Percentiles rank a stretch among this genome's conserved stretches.
phyloP scores from a whole-genome alignment of 1,139 yeast species.

The Geotrichum phurueaensis region DNA sequence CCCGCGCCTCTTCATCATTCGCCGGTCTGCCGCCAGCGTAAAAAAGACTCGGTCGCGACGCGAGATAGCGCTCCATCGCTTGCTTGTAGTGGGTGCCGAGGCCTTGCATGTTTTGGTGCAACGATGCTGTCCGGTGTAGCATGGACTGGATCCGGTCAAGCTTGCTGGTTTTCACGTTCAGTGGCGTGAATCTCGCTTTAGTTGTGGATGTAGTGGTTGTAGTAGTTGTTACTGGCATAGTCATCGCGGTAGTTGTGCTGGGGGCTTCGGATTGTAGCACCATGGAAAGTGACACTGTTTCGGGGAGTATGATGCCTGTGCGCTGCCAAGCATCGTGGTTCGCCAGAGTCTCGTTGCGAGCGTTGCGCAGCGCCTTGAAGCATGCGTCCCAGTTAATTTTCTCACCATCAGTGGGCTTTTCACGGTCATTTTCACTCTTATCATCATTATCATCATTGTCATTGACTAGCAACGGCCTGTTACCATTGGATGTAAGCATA shows the following conservation, averaged over 20 bases:
- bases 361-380: neutral
- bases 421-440: neutral
- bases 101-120: neutral
- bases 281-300: neutral
- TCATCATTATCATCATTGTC: neutral
- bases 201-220: neutral
- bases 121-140: neutral
- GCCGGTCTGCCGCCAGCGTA: constrained; percentile 5
- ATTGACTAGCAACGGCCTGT: neutral
- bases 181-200: neutral
- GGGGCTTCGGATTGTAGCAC: neutral
- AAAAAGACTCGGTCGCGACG: neutral
- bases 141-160: neutral
- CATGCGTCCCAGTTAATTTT: constrained; percentile 3
- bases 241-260: neutral
- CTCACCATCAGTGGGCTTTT: neutral
- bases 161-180: neutral
- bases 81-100: neutral
- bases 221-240: neutral
- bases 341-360: neutral
- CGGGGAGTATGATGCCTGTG: neutral
- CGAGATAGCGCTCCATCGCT: neutral
- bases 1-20: neutral
- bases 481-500: neutral
- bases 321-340: constrained; percentile 1